phyloP scores from a whole-genome alignment of 169 alveolate genomes.

The Plasmodium falciparum region DNA sequence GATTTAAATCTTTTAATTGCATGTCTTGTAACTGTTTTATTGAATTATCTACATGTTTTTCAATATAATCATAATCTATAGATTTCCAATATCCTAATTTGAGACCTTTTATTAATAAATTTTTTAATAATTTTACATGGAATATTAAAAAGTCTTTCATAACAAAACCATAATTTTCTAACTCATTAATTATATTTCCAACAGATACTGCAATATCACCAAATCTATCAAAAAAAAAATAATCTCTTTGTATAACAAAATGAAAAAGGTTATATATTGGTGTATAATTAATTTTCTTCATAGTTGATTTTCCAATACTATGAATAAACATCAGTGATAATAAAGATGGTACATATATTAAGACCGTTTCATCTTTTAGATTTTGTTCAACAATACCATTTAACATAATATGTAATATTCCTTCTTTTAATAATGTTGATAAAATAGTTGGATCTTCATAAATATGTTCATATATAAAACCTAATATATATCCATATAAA shows the following conservation, averaged over 20 bases:
- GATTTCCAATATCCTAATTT: constrained; percentile 67
- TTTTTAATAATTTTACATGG: constrained; percentile 56
- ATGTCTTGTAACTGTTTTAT: constrained; percentile 20
- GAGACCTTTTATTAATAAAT: constrained; percentile 47
- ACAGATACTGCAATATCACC: constrained; percentile 87
- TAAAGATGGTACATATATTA: constrained; percentile 81
- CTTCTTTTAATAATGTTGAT: constrained; percentile 80
- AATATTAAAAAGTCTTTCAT: constrained; percentile 54
- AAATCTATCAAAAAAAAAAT: constrained; percentile 85
- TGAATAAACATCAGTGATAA: constrained; percentile 82
- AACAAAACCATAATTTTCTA: constrained; percentile 69
- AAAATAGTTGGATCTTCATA: constrained; percentile 86
- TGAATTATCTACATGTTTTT: constrained; percentile 53
- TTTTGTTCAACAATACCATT: constrained; percentile 80
- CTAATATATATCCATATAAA: constrained; percentile 81
- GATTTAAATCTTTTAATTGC: constrained; percentile 54
- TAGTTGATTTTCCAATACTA: constrained; percentile 82
- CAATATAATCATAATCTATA: constrained; percentile 49
- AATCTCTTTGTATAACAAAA: constrained; percentile 80
- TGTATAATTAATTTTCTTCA: constrained; percentile 77
- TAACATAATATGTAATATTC: constrained; percentile 80
- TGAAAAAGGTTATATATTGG: constrained; percentile 80
- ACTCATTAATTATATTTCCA: constrained; percentile 77
- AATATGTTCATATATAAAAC: constrained; percentile 82
- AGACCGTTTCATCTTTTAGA: constrained; percentile 82